These are phyloP conservation scores for Plasmopara halstedii DNA, from an alignment of 352 stramenopile genomes.

Conservation along the genomic window DNA sequence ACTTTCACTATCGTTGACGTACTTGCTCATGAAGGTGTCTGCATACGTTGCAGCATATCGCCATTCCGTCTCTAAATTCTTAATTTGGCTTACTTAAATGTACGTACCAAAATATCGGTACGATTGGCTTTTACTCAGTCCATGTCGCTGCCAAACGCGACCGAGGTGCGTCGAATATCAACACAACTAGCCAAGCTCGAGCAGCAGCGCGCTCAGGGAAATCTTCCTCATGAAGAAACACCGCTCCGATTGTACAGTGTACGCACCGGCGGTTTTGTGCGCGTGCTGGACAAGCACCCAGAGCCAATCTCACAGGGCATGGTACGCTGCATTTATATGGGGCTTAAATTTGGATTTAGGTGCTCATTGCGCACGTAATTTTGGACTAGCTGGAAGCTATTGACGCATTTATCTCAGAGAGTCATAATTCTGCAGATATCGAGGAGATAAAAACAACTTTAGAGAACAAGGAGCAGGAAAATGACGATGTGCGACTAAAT, in stretches of 20 bases:
- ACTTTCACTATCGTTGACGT: not conserved
- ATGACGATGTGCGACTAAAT: conserved; percentile 1
- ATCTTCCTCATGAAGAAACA: conserved; percentile 8
- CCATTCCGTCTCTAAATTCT: conserved; percentile 11
- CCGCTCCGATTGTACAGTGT: conserved; percentile 39
- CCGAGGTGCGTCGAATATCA: conserved; percentile 27
- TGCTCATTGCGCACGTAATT: conserved; percentile 9
- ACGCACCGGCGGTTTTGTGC: conserved; percentile 38
- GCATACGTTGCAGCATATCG: conserved; percentile 17
- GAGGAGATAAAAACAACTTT: conserved; percentile 9
- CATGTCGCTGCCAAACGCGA: conserved; percentile 18
- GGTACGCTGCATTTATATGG: conserved; percentile 18
- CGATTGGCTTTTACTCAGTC: not conserved
- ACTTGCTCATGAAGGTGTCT: conserved; percentile 25
- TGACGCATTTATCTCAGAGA: conserved; percentile 22
- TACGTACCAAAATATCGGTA: conserved; percentile 6
- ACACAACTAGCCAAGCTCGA: conserved; percentile 26
- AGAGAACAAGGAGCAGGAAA: not conserved
- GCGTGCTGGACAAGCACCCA: conserved; percentile 47
- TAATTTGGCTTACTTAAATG: not conserved
- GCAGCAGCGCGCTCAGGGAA: conserved; percentile 18
- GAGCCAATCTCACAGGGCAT: conserved; percentile 45
- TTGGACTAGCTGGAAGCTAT: conserved; percentile 30
- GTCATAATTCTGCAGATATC: not conserved
- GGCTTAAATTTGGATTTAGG: not conserved